Evolutionary conservation across 2,329 filamentous ascomycete genomes (phyloP).

Genomic region (Akanthomyces lecanii): DNA sequence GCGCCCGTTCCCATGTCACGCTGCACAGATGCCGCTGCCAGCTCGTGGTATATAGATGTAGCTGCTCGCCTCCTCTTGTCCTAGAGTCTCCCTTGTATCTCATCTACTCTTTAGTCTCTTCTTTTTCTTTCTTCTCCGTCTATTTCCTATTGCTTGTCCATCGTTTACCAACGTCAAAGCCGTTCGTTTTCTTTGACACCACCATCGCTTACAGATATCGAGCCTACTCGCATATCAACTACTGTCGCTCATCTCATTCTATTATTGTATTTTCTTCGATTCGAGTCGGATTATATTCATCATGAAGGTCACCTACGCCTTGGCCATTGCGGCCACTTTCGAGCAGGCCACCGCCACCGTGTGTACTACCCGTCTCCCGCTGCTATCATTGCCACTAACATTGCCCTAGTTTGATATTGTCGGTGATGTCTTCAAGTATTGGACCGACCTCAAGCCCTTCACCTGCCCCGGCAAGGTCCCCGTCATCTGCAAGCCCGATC

Average conservation of each 20-base stretch:
- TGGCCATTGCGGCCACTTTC: slow-evolving; percentile 49
- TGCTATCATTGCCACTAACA: slow-evolving; percentile 13
- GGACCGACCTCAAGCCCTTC: slow-evolving; percentile 45
- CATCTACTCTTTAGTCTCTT: slow-evolving; percentile 15
- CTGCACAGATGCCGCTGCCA: slow-evolving; percentile 1
- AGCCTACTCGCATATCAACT: slow-evolving; percentile 3
- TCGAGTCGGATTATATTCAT: slow-evolving; percentile 23
- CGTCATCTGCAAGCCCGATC: slow-evolving; percentile 71
- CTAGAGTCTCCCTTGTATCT: neutral
- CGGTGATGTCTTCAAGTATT: slow-evolving; percentile 20
- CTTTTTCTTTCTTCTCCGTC: slow-evolving; percentile 8
- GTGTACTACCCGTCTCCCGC: slow-evolving; percentile 20
- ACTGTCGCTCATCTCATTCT: slow-evolving; percentile 18
- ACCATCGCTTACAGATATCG: slow-evolving; percentile 24
- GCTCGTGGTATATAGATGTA: slow-evolving; percentile 17
- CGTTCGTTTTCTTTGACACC: slow-evolving; percentile 53
- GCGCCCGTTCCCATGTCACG: neutral
- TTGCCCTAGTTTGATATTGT: slow-evolving; percentile 17
- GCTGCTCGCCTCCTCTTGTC: slow-evolving; percentile 6
- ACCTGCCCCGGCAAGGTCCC: slow-evolving; percentile 66
- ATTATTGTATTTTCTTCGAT: slow-evolving; percentile 19
- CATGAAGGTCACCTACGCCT: slow-evolving; percentile 49
- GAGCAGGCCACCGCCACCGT: slow-evolving; percentile 47
- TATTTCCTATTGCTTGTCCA: slow-evolving; percentile 11
- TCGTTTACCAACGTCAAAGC: slow-evolving; percentile 38